phyloP scores from a whole-genome alignment of 2,329 filamentous ascomycete genomes.

The Endocalyx cinctus region DNA sequence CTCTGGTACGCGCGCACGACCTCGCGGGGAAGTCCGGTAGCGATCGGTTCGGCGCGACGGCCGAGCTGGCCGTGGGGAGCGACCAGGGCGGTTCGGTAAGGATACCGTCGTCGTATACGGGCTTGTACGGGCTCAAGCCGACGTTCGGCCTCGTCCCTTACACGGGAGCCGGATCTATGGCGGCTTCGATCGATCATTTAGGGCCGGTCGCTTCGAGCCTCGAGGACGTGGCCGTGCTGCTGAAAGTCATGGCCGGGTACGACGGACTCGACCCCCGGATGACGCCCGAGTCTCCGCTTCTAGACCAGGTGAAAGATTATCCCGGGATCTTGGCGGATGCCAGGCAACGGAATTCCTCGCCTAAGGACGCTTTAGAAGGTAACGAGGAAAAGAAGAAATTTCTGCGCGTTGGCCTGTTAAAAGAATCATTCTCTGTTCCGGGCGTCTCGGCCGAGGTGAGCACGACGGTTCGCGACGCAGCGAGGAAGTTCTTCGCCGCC shows the following conservation, averaged over 20 bases:
- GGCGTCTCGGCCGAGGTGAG: slow-evolving; percentile 34
- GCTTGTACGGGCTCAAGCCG: slow-evolving; percentile 43
- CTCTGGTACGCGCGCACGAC: slow-evolving; percentile 17
- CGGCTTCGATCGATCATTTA: slow-evolving; percentile 47
- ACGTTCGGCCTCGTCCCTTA: slow-evolving; percentile 48
- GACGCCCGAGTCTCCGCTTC: slow-evolving; percentile 33
- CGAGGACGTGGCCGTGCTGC: slow-evolving; percentile 33
- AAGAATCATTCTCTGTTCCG: slow-evolving; percentile 36
- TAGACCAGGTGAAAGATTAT: slow-evolving; percentile 27
- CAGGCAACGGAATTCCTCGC: slow-evolving; percentile 15
- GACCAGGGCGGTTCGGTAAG: slow-evolving; percentile 35
- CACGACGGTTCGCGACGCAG: slow-evolving; percentile 27
- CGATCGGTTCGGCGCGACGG: slow-evolving; percentile 12
- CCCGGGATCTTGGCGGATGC: slow-evolving; percentile 17
- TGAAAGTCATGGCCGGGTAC: slow-evolving; percentile 42
- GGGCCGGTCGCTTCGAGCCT: slow-evolving; percentile 39
- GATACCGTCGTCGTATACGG: slow-evolving; percentile 33
- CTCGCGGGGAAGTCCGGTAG: slow-evolving; percentile 8
- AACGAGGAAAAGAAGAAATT: no score
- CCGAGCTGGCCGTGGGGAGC: slow-evolving; percentile 31
- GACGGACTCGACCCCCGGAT: slow-evolving; percentile 43
- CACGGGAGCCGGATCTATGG: slow-evolving; percentile 43
- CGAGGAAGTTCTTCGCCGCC: slow-evolving; percentile 32
- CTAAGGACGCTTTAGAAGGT: slow-evolving; percentile 27
- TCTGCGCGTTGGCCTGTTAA: slow-evolving; percentile 42